Evolutionary conservation across 805 yeast species (phyloP), one percentile per base, ranked within the genome.

Genomic region (Yarrowia osloensis): DNA sequence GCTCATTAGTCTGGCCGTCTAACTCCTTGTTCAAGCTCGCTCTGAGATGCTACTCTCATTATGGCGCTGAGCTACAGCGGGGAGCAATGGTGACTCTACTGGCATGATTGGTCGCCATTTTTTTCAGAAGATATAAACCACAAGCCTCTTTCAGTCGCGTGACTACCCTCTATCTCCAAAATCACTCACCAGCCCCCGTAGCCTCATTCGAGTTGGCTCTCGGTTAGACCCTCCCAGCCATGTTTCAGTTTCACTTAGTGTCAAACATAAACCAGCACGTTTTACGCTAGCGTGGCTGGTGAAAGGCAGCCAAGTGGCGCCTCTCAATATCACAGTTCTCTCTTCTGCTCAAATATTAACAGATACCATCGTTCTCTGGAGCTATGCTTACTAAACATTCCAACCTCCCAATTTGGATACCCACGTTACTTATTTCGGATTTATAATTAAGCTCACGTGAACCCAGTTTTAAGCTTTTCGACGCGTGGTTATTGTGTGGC

Each of bases 401-500:
- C 11, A 39, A 7, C 12, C 15, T 9, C 33, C 50, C 33, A 11
- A 24, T 26, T 17, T 11, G 33, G 33, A n/a, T 7, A n/a, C 19
- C 33, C 21, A 33, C 21, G 29, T 33, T 31, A 21, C 39, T 52
- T 22, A 37, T 35, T 22, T 54, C 46, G 33, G 24, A 21, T 49
- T 49, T 49, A 49, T n/a, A 21, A 31, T 49, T 49, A 29, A 31
- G 40, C 57, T 19, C 28, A 17, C 21, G 22, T 26, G 21, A 46
- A 24, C 33, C 15, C 19, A 26, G 13, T 7, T 26, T 19, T 33
- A 50, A 33, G 40, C 40, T 50, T 50, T 33, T 2, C 26, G 26
- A 50, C 57, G 57, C 57, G 57, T 50, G 40, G 57, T 15, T 29
- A 5, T 26, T 21, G 57, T 50, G 39, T 31, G 40, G 40, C 57